These are phyloP conservation scores for Sambucus nigra DNA, from an alignment of 129 eudicot genomes.

Conservation along the genomic window DNA sequence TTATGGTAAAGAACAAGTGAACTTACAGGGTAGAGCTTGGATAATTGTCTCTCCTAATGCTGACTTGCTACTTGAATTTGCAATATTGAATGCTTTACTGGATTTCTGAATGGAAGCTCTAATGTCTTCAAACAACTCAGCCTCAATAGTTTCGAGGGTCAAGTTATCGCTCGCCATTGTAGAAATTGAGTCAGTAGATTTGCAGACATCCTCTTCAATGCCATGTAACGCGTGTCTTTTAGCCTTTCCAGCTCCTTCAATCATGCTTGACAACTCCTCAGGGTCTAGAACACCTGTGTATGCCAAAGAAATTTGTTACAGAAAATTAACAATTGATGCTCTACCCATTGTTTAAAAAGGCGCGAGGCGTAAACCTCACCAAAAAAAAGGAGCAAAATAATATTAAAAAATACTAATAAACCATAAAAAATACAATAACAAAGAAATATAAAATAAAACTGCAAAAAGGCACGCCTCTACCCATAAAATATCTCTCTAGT, in stretches of 20 bases:
- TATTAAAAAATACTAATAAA: too few species aligned
- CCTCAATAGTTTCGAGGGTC: constrained; percentile 65
- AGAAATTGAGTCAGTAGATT: constrained; percentile 77
- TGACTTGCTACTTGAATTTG: constrained; percentile 16
- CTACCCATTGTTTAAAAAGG: too few species aligned
- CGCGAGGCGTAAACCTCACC: too few species aligned
- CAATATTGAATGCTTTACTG: constrained; percentile 26
- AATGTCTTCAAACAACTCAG: constrained; percentile 69
- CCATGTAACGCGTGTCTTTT: constrained; percentile 45
- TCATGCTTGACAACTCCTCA: constrained; percentile 89
- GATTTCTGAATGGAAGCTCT: constrained; percentile 96
- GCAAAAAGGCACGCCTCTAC: too few species aligned
- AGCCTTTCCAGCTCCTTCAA: constrained; percentile 53
- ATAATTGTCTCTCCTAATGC: constrained; percentile 31
- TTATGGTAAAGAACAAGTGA: background rate
- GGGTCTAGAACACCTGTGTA: constrained; percentile 74
- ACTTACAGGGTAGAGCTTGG: constrained; percentile 42
- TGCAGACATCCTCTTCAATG: constrained; percentile 73
- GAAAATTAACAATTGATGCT: too few species aligned
- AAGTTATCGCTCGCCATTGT: constrained; percentile 69
- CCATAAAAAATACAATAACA: too few species aligned
- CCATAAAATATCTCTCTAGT: too few species aligned
- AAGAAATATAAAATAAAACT: too few species aligned
- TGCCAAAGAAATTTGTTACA: too few species aligned
- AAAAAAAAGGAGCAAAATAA: too few species aligned